Base-by-base conservation (phyloP, 768 basidiomycete species). In the Mycena belliarum region DNA sequence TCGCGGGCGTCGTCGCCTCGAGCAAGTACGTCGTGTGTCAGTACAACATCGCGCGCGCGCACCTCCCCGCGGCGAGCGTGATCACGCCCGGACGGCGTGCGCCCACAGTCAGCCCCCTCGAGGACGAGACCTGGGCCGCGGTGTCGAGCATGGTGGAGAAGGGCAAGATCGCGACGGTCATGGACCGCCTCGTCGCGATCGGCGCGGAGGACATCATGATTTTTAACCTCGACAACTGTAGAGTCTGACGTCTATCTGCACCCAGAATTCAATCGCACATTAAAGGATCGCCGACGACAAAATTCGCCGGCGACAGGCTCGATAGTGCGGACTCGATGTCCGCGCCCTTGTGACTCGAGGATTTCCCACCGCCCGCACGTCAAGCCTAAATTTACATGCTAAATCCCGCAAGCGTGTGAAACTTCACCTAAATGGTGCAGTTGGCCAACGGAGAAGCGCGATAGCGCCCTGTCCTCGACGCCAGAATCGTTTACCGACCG, bases 91-190 rank as follows among this genome's bases (percentile, higher is more conserved):
- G 97, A 4, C 79, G 95, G 48, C 77, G 90, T 56, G 95, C 92
- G 3, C 88, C 97, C 21, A 97, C 97, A 3, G 82, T 99, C 64
- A 87, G 85, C 59, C 86, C 88, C 11, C 72, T 98, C 32, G 97
- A 98, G 55, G 81, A 87, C 52, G 80, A 84, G 15, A 82, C 82
- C 3, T 99, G 97, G 97, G 85, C 95, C 2, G 95, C 88, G 1
- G 91, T 99, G 28, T 94, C 87, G 68, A 82, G 81, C 41, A 97
- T 98, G 95, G 89, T 98, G 11, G 87, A 91, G 75, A 93, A 91
- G 76, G 88, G 83, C 57, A 77, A 79, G 40, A 72, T 83, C 14
- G 97, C 97, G 8, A 78, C 79, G 33, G 84, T 89, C 28, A 98
- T 99, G 96, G 97, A 98, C 68, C 75, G 84, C 38, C 75, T 99